A percentile compares a stretch with the other conserved stretches of the same genome.
Conservation (phyloP, 78 protist species). For the slime mould (Dictyostelium discoideum) region dicty_2.7 NC_007091.3:4647501-4648000, state of each 20-base stretch:
- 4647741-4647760: not conserved
- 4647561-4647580: too few relatives aligned
- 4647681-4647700: not conserved
- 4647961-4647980: not conserved
- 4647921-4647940: conserved; percentile 32
- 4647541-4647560: too few relatives aligned
- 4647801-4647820: not conserved
- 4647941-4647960: conserved; percentile 47
- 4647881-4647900: not conserved
- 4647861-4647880: not conserved
- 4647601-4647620: too few relatives aligned
- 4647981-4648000: conserved; percentile 69
- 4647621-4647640: too few relatives aligned
- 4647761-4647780: not conserved
- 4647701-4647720: not conserved
- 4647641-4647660: not conserved
- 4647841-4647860: not conserved
- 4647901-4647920: conserved; percentile 38
- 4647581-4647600: too few relatives aligned
- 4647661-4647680: conserved; percentile 24
- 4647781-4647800: not conserved
- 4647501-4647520: too few relatives aligned
- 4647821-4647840: not conserved
- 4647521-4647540: too few relatives aligned
- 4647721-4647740: not conserved